Base-by-base conservation (phyloP, 768 basidiomycete species). In the Lanmaoa pseudosensibilis region DNA sequence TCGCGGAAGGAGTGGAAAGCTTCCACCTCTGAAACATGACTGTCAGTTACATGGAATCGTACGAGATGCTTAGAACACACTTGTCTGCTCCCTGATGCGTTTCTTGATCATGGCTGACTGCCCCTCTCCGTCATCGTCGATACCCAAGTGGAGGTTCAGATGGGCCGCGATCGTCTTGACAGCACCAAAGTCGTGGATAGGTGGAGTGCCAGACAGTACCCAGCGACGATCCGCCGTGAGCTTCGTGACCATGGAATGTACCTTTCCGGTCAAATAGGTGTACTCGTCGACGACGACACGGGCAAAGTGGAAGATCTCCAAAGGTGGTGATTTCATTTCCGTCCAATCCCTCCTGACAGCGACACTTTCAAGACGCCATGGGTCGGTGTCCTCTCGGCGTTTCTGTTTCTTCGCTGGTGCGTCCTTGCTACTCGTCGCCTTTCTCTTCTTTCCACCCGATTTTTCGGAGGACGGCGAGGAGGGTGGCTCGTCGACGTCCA, bases 131-230 rank as follows among this genome's bases (percentile, higher is more conserved):
- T 92, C 91, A 65, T 96, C 95, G 59, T 94, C 87, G 34, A 95
- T 82, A 52, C 95, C 95, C 34, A 98, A 82, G 70, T 98, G 94
- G n/a, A 97, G 74, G 65, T 87, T 83, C 54, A 98, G 77, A 73
- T 95, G 92, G 1, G 88, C 87, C 3, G 91, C 88, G 53, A 96
- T 96, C 3, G 90, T 93, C 75, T 96, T 94, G 61, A 98, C 74
- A 3, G 93, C 86, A 2, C 84, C 87, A 68, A 98, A 97, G 69
- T 95, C 91, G 55, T 90, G 87, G 52, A 93, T 87, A 0, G 94
- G 94, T 9, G 95, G 95, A 23, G 95, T 98, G 13, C 95, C 95
- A 3, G 95, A 98, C n/a, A 98, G 79, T 7, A 98, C 92, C 95
- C 95, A 98, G 53, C 87, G 88, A 43, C 91, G 81, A 48, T 88